Evolutionary conservation across 495 filamentous ascomycete genomes (phyloP).

Genomic region (Penicillium herquei): DNA sequence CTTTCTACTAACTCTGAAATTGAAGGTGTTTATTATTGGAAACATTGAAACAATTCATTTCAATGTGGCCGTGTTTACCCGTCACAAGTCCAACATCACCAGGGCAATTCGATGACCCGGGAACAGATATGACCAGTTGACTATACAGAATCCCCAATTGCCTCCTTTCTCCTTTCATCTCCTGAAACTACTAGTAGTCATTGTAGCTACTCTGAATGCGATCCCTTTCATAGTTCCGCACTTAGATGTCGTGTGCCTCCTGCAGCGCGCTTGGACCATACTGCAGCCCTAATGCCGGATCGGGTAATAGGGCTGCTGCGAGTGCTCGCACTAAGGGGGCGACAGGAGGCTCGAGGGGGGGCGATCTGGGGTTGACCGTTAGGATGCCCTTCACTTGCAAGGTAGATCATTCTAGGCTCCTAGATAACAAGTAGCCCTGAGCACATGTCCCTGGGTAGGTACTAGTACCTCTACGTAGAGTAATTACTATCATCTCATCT

Average conservation of each 20-base stretch:
- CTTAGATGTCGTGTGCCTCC: slow-evolving; percentile 20
- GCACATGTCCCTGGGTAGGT: no score
- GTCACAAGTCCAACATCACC: background rate
- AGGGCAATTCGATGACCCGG: background rate
- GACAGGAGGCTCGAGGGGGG: background rate
- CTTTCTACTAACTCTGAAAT: background rate
- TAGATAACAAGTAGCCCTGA: no score
- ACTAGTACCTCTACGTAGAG: no score
- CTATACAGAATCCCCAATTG: background rate
- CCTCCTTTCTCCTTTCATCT: background rate
- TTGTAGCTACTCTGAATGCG: background rate
- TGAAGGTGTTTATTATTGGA: background rate
- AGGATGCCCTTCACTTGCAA: background rate
- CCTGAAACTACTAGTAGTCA: no score
- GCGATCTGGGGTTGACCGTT: background rate
- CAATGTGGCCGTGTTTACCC: background rate
- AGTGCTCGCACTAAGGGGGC: background rate
- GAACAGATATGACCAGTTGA: background rate
- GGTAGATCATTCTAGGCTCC: no score
- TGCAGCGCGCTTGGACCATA: slow-evolving; percentile 1
- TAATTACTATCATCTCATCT: no score
- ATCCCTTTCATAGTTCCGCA: slow-evolving; percentile 19
- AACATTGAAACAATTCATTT: background rate
- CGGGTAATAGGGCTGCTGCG: slow-evolving; percentile 25
- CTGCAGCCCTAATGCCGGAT: slow-evolving; percentile 23